Conservation (phyloP, 1,284 basidiomycete species). For the Leccinum angustisporum region DNA sequence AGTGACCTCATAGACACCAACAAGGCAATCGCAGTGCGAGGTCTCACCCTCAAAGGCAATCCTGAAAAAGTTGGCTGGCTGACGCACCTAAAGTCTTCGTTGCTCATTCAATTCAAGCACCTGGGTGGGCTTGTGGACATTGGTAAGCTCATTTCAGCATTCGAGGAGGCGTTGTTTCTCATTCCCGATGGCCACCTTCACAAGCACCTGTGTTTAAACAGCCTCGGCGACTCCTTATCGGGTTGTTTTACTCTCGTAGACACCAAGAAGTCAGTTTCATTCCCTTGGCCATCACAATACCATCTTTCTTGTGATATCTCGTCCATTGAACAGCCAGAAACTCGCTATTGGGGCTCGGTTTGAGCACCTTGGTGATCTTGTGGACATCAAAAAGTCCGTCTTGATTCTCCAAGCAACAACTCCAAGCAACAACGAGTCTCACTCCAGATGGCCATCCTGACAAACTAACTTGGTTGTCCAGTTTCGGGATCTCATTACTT, state of each 20-base stretch:
- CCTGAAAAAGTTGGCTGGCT: too few species aligned
- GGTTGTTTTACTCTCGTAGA: neutral
- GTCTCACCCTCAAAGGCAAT: too few species aligned
- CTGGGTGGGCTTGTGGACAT: neutral
- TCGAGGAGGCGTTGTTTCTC: neutral
- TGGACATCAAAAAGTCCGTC: neutral
- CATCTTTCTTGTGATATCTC: neutral
- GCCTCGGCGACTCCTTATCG: neutral
- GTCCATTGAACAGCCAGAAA: neutral
- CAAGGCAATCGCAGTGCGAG: too few species aligned
- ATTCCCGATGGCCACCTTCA: neutral
- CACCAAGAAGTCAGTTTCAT: too few species aligned
- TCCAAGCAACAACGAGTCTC: too few species aligned
- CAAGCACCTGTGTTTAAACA: neutral
- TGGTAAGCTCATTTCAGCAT: neutral
- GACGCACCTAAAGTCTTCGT: neutral
- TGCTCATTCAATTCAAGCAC: neutral
- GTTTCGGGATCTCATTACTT: neutral
- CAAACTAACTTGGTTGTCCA: neutral
- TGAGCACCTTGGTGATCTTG: neutral
- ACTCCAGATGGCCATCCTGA: neutral
- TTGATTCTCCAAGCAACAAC: neutral
- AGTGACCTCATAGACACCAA: too few species aligned
- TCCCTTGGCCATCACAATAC: too few species aligned
- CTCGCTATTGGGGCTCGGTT: neutral